Conservation (phyloP, 1,284 basidiomycete genomes). For the Marasmius tenuissimus region DNA sequence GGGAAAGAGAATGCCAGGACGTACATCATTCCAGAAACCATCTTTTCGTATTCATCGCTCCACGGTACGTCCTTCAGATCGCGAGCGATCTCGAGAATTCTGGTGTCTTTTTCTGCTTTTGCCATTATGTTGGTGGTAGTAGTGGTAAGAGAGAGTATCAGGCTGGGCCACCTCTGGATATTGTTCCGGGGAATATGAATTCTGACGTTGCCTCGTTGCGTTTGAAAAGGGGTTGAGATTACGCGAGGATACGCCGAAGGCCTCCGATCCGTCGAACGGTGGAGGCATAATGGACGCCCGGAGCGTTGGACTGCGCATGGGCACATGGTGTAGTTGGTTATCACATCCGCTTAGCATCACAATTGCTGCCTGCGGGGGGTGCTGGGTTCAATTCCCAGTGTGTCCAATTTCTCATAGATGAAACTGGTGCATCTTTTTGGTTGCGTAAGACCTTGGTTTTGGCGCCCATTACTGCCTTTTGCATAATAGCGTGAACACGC, state of each 20-base stretch:
- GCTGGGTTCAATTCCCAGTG: background rate
- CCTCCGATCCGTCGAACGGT: no score
- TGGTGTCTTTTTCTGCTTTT: background rate
- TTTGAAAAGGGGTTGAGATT: no score
- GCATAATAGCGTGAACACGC: no score
- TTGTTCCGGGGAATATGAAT: no score
- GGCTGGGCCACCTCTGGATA: no score
- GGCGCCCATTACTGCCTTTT: no score
- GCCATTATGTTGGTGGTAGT: background rate
- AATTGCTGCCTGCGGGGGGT: background rate
- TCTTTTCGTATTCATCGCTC: background rate
- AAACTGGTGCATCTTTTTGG: background rate
- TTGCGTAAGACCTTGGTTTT: background rate
- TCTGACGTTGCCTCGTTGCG: no score
- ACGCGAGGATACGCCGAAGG: no score
- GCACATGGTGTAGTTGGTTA: slow-evolving; percentile 18
- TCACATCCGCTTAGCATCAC: slow-evolving; percentile 15
- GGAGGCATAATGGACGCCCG: background rate
- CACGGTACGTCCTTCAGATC: background rate
- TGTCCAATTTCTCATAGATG: background rate
- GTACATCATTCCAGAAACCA: background rate
- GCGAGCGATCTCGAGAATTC: no score
- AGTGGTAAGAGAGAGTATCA: background rate
- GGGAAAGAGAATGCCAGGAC: background rate
- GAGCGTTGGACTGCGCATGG: background rate